Conservation (phyloP, 805 yeast species). For the Babjeviella inositovora region DNA sequence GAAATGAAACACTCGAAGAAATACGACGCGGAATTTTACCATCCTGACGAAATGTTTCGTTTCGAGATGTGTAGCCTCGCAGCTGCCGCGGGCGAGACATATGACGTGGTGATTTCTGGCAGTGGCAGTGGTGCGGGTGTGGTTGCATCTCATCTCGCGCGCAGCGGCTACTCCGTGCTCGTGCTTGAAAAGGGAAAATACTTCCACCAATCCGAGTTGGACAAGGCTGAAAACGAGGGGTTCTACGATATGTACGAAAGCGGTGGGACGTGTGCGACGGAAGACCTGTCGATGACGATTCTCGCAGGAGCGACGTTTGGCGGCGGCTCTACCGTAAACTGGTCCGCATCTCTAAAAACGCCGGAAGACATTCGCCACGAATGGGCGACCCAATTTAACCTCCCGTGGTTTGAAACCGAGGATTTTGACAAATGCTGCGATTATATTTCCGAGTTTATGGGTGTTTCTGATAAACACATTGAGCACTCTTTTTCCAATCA, state of each 20-base stretch:
- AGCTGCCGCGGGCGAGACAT: conserved; percentile 11
- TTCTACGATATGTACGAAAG: conserved; percentile 17
- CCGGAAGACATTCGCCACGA: conserved; percentile 32
- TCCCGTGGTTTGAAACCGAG: conserved; percentile 25
- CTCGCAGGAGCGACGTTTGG: conserved; percentile 40
- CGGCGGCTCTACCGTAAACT: conserved; percentile 41
- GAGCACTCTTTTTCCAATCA: conserved; percentile 27
- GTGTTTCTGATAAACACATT: conserved; percentile 18
- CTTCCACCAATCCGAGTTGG: conserved; percentile 14
- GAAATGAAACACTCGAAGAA: conserved; percentile 16
- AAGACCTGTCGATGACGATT: conserved; percentile 15
- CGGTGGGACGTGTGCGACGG: conserved; percentile 16
- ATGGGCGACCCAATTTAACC: conserved; percentile 28
- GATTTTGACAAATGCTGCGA: conserved; percentile 25
- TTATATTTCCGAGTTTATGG: conserved; percentile 30
- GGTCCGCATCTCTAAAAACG: conserved; percentile 36
- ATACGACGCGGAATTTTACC: conserved; percentile 10
- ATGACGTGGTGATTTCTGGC: conserved; percentile 30
- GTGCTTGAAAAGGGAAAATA: conserved; percentile 36
- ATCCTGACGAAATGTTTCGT: conserved; percentile 11
- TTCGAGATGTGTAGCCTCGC: conserved; percentile 13
- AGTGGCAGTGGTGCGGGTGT: conserved; percentile 41
- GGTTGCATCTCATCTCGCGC: conserved; percentile 25
- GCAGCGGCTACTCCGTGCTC: conserved; percentile 22
- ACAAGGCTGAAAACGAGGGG: conserved; percentile 19